Conservation (phyloP, 2,329 filamentous ascomycete genomes). For the Aspergillus pseudotamarii region DNA sequence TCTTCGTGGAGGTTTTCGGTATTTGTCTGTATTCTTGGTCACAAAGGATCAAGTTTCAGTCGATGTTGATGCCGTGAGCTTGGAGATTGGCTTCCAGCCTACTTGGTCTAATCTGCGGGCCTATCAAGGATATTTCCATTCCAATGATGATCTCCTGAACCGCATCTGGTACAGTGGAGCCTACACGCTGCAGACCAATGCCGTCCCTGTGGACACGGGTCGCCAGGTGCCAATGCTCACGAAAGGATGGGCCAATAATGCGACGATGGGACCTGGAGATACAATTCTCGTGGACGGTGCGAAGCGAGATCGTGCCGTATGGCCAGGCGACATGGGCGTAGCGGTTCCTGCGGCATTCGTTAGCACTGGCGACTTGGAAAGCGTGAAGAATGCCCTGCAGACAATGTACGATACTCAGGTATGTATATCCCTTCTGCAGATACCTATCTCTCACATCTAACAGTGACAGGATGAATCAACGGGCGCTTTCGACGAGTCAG, state of each 20-base stretch:
- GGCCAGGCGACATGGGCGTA: conserved; percentile 56
- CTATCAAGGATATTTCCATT: conserved; percentile 58
- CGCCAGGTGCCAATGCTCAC: conserved; percentile 35
- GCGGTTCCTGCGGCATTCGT: conserved; percentile 50
- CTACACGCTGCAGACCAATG: conserved; percentile 55
- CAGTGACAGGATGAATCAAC: conserved; percentile 27
- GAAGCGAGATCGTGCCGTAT: conserved; percentile 48
- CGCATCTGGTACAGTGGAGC: conserved; percentile 60
- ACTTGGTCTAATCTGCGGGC: conserved; percentile 56
- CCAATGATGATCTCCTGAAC: conserved; percentile 56
- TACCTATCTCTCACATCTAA: conserved; percentile 1
- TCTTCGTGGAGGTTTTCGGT: conserved; percentile 50
- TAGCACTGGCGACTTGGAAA: conserved; percentile 49
- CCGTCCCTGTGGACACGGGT: conserved; percentile 42
- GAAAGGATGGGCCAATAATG: conserved; percentile 45
- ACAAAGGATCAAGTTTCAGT: conserved; percentile 37
- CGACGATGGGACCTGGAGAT: conserved; percentile 42
- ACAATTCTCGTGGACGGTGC: conserved; percentile 49
- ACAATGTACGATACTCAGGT: conserved; percentile 51
- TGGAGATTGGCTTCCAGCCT: conserved; percentile 54
- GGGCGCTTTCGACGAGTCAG: conserved; percentile 40
- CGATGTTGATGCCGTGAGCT: conserved; percentile 39
- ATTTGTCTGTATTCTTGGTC: conserved; percentile 45
- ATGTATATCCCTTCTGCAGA: neutral
- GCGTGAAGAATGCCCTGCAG: conserved; percentile 51